Conservation (phyloP, 169 alveolate genomes). For the Plasmodium inui region DNA sequence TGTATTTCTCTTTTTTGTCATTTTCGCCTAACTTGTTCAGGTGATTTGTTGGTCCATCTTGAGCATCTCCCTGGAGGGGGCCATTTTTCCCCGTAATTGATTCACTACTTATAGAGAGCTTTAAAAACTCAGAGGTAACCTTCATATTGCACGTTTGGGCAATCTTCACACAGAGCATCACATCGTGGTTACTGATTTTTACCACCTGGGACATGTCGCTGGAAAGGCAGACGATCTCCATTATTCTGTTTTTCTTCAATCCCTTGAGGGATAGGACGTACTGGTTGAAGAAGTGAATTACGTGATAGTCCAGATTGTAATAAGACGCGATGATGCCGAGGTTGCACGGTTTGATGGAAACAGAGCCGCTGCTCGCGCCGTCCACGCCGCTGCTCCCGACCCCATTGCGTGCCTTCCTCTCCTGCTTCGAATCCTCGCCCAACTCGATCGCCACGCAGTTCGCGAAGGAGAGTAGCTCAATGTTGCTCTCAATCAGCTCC, state of each 20-base stretch:
- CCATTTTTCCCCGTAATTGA: slow-evolving; percentile 76
- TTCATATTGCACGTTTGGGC: slow-evolving; percentile 33
- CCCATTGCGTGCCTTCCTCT: not conserved
- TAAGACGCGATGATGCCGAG: slow-evolving; percentile 81
- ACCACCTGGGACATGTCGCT: slow-evolving; percentile 81
- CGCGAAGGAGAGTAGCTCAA: slow-evolving; percentile 93
- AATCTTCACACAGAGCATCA: slow-evolving; percentile 37
- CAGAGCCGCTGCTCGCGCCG: not conserved
- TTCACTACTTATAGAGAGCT: slow-evolving; percentile 24
- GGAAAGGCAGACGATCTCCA: slow-evolving; percentile 27
- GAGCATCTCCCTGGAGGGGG: slow-evolving; percentile 76
- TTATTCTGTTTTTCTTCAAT: slow-evolving; percentile 28
- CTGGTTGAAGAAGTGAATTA: slow-evolving; percentile 58
- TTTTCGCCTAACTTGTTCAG: slow-evolving; percentile 8
- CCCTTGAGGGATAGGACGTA: slow-evolving; percentile 22
- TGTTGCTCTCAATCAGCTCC: slow-evolving; percentile 95
- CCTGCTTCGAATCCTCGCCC: slow-evolving; percentile 82
- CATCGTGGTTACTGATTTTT: slow-evolving; percentile 33
- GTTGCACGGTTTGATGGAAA: slow-evolving; percentile 89
- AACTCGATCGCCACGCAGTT: slow-evolving; percentile 94
- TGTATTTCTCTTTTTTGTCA: slow-evolving; percentile 21
- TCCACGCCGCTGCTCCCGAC: too few relatives aligned
- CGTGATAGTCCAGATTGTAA: slow-evolving; percentile 56
- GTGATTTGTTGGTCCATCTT: not conserved
- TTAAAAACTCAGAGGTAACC: slow-evolving; percentile 38